These are phyloP conservation scores for Albugo candida DNA, from an alignment of 352 stramenopile genomes.

Conservation along the genomic window DNA sequence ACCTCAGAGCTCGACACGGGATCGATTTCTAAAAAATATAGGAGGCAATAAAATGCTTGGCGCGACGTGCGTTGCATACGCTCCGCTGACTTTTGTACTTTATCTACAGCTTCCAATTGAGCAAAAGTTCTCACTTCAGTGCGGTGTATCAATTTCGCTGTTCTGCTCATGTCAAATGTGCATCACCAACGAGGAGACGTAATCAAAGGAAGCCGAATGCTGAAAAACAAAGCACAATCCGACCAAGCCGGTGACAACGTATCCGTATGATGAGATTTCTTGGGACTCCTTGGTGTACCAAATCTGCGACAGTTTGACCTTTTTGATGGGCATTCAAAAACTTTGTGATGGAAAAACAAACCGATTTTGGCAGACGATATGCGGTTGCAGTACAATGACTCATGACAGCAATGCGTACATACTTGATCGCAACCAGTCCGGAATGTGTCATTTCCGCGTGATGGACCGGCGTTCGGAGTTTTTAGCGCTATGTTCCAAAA, in stretches of 20 bases:
- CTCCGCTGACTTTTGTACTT: constrained; percentile 1
- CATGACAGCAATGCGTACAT: constrained; percentile 55
- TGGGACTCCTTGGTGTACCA: constrained; percentile 84
- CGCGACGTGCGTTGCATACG: constrained; percentile 12
- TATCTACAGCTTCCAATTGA: constrained; percentile 31
- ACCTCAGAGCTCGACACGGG: constrained; percentile 41
- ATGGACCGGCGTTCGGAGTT: constrained; percentile 79
- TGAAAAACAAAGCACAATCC: constrained; percentile 70
- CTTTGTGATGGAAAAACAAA: constrained; percentile 45
- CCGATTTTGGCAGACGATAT: constrained; percentile 64
- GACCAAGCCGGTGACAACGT: constrained; percentile 81
- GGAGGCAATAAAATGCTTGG: constrained; percentile 70
- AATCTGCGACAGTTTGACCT: constrained; percentile 86
- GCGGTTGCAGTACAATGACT: constrained; percentile 79
- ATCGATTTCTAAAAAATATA: constrained; percentile 68
- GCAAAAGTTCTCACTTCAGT: constrained; percentile 75
- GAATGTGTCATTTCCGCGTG: constrained; percentile 86
- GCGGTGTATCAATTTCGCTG: constrained; percentile 78
- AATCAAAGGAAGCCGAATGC: constrained; percentile 62
- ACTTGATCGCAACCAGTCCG: constrained; percentile 74
- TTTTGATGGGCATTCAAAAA: constrained; percentile 79
- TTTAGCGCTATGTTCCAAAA: constrained; percentile 72
- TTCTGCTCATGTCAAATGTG: constrained; percentile 75
- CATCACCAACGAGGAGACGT: constrained; percentile 72
- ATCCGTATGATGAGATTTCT: constrained; percentile 74